phyloP scores from a whole-genome alignment of 2,329 filamentous ascomycete genomes.

The Botrytis pseudocinerea region DNA sequence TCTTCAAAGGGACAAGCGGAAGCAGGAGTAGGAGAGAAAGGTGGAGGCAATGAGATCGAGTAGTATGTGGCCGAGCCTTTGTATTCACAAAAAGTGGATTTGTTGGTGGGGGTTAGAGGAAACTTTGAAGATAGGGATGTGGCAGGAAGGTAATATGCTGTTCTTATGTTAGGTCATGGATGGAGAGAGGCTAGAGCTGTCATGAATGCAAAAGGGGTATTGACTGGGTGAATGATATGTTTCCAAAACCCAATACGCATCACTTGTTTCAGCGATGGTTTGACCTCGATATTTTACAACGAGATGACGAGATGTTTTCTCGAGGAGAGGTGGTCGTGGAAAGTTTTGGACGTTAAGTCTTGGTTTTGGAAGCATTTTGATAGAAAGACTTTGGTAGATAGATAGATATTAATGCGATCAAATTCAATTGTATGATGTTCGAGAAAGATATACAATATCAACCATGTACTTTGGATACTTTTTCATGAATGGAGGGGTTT shows the following conservation, averaged over 20 bases:
- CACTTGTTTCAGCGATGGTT: slow-evolving; percentile 57
- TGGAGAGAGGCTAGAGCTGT: neutral
- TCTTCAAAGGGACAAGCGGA: neutral
- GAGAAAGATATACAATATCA: neutral
- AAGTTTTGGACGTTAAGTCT: slow-evolving; percentile 58
- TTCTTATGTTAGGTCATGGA: slow-evolving; percentile 18
- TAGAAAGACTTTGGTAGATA: neutral
- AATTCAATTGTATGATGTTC: neutral
- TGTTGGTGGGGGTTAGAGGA: slow-evolving; percentile 48
- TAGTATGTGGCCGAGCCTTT: slow-evolving; percentile 63
- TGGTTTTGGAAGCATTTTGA: slow-evolving; percentile 45
- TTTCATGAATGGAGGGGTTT: neutral
- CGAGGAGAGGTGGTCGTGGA: slow-evolving; percentile 58
- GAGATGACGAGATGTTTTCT: slow-evolving; percentile 55
- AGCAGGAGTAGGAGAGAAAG: slow-evolving; percentile 31
- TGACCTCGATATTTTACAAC: slow-evolving; percentile 56
- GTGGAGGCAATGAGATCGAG: slow-evolving; percentile 45
- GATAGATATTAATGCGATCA: too few species aligned
- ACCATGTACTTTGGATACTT: neutral
- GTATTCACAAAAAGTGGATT: slow-evolving; percentile 57
- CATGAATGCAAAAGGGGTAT: neutral
- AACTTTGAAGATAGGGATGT: slow-evolving; percentile 47
- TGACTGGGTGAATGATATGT: slow-evolving; percentile 62
- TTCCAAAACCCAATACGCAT: slow-evolving; percentile 63
- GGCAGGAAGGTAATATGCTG: slow-evolving; percentile 61